These are phyloP conservation scores for Fusarium brachygibbosum DNA, from an alignment of 2,329 filamentous ascomycete species.

Conservation along the genomic window DNA sequence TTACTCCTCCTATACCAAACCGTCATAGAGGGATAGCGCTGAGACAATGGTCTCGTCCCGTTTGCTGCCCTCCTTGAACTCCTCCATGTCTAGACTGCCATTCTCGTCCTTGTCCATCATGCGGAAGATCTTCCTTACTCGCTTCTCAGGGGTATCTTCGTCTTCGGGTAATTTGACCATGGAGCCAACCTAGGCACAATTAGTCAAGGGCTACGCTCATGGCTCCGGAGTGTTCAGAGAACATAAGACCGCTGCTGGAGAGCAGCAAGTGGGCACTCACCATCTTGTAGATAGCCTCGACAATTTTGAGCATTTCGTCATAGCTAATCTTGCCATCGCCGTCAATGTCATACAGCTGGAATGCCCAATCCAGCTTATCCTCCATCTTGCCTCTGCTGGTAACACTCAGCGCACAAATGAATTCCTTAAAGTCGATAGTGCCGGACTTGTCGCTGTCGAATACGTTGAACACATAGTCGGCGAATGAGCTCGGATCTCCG, in stretches of 20 bases:
- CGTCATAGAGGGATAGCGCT: slow-evolving; percentile 94
- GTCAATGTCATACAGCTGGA: slow-evolving; percentile 99
- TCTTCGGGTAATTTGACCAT: slow-evolving; percentile 99
- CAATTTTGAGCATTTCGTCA: slow-evolving; percentile 98
- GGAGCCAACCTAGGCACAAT: slow-evolving; percentile 80
- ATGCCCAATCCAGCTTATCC: slow-evolving; percentile 99
- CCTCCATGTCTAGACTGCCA: slow-evolving; percentile 93
- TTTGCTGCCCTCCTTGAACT: slow-evolving; percentile 99
- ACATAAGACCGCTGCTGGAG: background rate
- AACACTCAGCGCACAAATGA: slow-evolving; percentile 97
- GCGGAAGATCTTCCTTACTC: slow-evolving; percentile 96
- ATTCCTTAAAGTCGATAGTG: slow-evolving; percentile 99
- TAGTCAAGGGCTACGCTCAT: slow-evolving; percentile 3
- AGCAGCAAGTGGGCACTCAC: slow-evolving; percentile 62
- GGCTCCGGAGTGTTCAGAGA: background rate
- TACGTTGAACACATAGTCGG: slow-evolving; percentile 99
- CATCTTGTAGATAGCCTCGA: slow-evolving; percentile 99
- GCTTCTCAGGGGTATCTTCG: slow-evolving; percentile 98
- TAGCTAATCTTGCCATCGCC: slow-evolving; percentile 99
- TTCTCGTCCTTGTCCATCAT: slow-evolving; percentile 99
- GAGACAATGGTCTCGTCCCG: slow-evolving; percentile 99
- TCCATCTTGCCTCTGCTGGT: slow-evolving; percentile 99
- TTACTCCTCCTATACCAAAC: slow-evolving; percentile 75
- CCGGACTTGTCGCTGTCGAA: slow-evolving; percentile 98
- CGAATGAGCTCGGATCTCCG: slow-evolving; percentile 95